Percentiles rank a stretch among this genome's conserved stretches.
These are phyloP conservation scores for Teratosphaeria nubilosa DNA, from an alignment of 2,329 filamentous ascomycete genomes.

Conservation along the genomic window DNA sequence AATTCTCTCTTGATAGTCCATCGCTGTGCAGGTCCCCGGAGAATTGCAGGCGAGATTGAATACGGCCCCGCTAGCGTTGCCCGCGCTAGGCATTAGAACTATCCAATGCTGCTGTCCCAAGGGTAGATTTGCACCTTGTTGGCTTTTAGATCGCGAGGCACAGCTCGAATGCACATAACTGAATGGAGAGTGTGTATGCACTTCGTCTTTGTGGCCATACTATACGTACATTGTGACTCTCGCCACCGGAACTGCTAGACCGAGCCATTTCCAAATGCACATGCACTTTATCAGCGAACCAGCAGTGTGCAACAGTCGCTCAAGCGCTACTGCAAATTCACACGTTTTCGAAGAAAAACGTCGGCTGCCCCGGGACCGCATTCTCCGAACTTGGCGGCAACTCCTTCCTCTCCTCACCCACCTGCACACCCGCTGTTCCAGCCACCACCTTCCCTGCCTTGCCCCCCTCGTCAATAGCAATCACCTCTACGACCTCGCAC, in stretches of 20 bases:
- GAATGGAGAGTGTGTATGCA: background rate
- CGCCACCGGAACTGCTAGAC: background rate
- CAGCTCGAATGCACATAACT: background rate
- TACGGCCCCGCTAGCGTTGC: too few relatives aligned
- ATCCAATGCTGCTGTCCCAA: too few relatives aligned
- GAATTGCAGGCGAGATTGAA: too few relatives aligned
- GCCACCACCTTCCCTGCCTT: slow-evolving; percentile 51
- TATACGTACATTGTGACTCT: background rate
- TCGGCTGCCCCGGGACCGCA: slow-evolving; percentile 73
- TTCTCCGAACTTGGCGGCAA: slow-evolving; percentile 54
- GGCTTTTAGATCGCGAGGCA: background rate
- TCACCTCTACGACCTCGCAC: slow-evolving; percentile 60
- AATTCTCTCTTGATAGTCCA: too few relatives aligned
- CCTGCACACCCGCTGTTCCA: slow-evolving; percentile 39
- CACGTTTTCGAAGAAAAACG: slow-evolving; percentile 72
- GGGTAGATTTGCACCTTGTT: too few relatives aligned
- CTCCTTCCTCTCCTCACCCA: slow-evolving; percentile 47
- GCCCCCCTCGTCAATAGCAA: slow-evolving; percentile 60
- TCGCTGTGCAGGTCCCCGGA: too few relatives aligned
- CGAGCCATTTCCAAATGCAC: background rate
- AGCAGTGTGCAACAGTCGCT: background rate
- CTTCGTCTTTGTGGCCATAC: background rate
- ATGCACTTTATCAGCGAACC: background rate
- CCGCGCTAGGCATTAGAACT: too few relatives aligned
- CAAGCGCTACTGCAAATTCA: background rate